phyloP scores from a whole-genome alignment of 768 basidiomycete genomes.

The Nevesoporus exiguus region DNA sequence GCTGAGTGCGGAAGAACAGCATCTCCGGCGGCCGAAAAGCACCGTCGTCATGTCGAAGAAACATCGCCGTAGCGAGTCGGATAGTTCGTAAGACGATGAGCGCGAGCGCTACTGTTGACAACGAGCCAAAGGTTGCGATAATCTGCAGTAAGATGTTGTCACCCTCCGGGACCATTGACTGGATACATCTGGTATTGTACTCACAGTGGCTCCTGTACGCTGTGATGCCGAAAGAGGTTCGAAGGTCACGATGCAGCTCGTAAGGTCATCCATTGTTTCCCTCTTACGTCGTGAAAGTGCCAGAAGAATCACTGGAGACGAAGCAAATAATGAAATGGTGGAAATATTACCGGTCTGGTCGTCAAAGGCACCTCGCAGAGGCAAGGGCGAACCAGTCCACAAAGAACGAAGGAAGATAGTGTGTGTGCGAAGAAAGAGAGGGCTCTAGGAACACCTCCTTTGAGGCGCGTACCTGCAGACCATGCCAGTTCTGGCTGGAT shows the following conservation, averaged over 20 bases:
- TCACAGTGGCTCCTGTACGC: constrained; percentile 19
- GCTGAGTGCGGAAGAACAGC: constrained; percentile 67
- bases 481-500: background rate
- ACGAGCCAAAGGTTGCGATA: constrained; percentile 49
- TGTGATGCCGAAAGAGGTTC: constrained; percentile 13
- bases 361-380: constrained; percentile 30
- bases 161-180: background rate
- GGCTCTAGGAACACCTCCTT: background rate
- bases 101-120: constrained; percentile 51
- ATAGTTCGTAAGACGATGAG: constrained; percentile 47
- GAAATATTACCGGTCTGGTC: constrained; percentile 21
- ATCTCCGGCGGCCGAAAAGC: constrained; percentile 40
- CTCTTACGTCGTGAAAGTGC: background rate
- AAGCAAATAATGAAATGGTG: constrained; percentile 3
- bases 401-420: constrained; percentile 21
- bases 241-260: background rate
- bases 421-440: constrained; percentile 19
- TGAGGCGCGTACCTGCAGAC: background rate
- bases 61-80: constrained; percentile 42
- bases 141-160: constrained; percentile 25
- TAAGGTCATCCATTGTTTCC: constrained; percentile 6
- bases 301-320: background rate
- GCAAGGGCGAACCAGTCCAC: constrained; percentile 35
- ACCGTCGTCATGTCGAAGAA: constrained; percentile 26
- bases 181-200: constrained; percentile 1